phyloP scores from a whole-genome alignment of 31 red algal genomes.

The Porphyra umbilicalis region DNA sequence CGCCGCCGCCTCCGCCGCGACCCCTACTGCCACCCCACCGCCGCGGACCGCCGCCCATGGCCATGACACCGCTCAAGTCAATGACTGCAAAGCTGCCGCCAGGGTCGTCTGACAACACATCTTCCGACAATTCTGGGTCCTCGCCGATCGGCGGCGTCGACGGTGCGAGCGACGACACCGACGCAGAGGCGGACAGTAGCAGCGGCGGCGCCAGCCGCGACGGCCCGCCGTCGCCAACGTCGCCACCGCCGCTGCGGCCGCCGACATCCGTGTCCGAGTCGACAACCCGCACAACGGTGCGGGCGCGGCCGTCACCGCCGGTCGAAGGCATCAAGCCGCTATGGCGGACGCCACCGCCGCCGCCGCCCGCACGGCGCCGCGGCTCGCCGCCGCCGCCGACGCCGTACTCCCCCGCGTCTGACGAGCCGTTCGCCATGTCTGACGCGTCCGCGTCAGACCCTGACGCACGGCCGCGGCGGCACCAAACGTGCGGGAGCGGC shows the following conservation, averaged over 20 bases:
- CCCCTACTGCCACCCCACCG: neutral
- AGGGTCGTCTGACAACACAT: neutral
- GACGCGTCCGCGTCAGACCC: neutral
- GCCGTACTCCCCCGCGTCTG: neutral
- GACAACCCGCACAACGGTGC: neutral
- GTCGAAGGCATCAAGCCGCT: neutral
- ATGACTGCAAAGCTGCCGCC: neutral
- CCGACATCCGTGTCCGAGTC: too few relatives aligned
- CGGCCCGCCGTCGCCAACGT: neutral
- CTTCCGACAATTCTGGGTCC: neutral
- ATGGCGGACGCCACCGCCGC: neutral
- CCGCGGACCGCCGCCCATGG: neutral
- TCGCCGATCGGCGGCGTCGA: neutral
- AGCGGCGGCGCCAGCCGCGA: neutral
- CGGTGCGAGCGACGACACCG: neutral
- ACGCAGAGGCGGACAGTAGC: neutral
- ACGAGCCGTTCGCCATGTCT: neutral
- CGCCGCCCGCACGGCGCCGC: neutral
- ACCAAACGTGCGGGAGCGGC: neutral
- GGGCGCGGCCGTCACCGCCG: neutral
- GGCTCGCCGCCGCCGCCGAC: neutral
- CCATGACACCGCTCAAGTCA: neutral
- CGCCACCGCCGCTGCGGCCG: neutral
- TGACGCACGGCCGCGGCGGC: neutral
- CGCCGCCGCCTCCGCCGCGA: neutral